Conservation (phyloP, 2,329 filamentous ascomycete species). For the Penicillium sp. region DNA sequence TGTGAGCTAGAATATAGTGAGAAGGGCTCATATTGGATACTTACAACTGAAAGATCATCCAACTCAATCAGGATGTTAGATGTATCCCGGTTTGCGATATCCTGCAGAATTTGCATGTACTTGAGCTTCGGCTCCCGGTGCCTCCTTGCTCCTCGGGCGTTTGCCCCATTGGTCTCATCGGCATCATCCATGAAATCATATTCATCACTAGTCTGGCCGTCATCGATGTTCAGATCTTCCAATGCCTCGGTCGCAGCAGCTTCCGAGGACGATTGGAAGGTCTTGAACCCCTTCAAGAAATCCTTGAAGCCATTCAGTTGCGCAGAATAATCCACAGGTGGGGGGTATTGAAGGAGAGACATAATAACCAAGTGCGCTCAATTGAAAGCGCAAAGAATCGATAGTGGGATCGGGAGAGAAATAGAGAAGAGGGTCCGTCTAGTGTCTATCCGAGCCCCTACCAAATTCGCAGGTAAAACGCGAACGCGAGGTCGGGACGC, state of each 20-base stretch:
- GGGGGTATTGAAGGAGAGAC: conserved; percentile 79
- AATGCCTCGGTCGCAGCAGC: conserved; percentile 75
- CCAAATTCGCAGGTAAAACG: conserved; percentile 12
- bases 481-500: conserved; percentile 16
- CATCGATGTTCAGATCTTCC: conserved; percentile 80
- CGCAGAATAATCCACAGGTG: conserved; percentile 80
- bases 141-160: conserved; percentile 50
- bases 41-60: conserved; percentile 77
- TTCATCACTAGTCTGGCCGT: conserved; percentile 82
- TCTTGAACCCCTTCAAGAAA: conserved; percentile 87
- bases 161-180: conserved; percentile 54
- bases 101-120: conserved; percentile 84
- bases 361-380: conserved; percentile 51
- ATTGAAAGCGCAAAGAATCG: conserved; percentile 23
- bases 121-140: conserved; percentile 68
- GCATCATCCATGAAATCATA: conserved; percentile 90
- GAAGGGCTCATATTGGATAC: conserved; percentile 2
- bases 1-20: conserved; percentile 2
- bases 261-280: conserved; percentile 62
- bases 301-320: conserved; percentile 80
- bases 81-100: conserved; percentile 75
- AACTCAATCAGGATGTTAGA: conserved; percentile 83
- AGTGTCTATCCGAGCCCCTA: conserved; percentile 15
- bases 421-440: conserved; percentile 16
- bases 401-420: conserved; percentile 19